phyloP scores from a whole-genome alignment of 345 rosid species.

The Gossypium raimondii region DNA sequence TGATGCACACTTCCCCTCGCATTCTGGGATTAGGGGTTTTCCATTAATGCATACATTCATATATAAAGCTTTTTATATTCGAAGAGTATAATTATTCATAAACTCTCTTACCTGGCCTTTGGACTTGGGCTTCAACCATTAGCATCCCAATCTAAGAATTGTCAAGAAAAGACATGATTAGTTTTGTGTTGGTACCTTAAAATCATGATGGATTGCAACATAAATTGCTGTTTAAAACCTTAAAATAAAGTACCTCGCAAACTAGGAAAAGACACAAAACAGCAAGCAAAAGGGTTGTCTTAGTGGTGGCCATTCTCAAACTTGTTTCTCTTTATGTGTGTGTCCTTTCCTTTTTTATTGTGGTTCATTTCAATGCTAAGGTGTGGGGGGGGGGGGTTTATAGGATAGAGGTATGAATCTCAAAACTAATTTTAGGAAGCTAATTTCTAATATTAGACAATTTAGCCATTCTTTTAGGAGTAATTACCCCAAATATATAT shows the following conservation, averaged over 20 bases:
- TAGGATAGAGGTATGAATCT: neutral
- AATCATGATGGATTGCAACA: neutral
- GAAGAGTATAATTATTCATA: neutral
- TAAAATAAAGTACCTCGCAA: neutral
- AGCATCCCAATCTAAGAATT: conserved; percentile 6
- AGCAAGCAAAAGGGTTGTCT: neutral
- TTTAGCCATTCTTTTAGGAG: neutral
- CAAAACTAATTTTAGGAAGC: neutral
- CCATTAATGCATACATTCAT: neutral
- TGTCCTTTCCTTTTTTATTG: neutral
- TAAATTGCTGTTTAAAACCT: neutral
- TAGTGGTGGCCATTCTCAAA: conserved; percentile 14
- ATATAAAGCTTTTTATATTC: neutral
- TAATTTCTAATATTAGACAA: neutral
- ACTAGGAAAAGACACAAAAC: neutral
- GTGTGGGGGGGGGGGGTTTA: neutral
- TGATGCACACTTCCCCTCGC: conserved; percentile 11
- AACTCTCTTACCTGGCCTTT: conserved; percentile 4
- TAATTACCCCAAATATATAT: neutral
- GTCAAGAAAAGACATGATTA: neutral
- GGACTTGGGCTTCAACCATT: conserved; percentile 18
- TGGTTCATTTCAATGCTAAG: neutral
- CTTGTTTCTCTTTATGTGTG: neutral
- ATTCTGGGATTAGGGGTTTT: neutral
- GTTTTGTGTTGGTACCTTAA: neutral